These are phyloP conservation scores for Fusarium sp. DNA, from an alignment of 2,329 filamentous ascomycete genomes.

Conservation along the genomic window DNA sequence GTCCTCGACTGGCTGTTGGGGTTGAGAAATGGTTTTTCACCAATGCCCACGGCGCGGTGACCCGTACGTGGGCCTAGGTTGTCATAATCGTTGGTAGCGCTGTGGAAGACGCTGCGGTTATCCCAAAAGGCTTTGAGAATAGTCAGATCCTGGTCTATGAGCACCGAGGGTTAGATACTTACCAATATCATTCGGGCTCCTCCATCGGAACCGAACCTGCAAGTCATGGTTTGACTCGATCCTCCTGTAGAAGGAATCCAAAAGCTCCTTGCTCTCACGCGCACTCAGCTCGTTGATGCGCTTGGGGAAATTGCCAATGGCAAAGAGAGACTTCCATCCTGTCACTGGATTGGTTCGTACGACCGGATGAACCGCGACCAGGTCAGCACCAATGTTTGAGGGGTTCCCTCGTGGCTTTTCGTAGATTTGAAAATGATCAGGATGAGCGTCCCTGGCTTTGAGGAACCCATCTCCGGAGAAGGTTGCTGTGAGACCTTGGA, in stretches of 20 bases:
- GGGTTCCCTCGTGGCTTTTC: constrained; percentile 48
- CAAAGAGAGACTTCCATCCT: constrained; percentile 63
- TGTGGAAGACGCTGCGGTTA: constrained; percentile 66
- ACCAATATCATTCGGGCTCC: constrained; percentile 53
- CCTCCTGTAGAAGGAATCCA: constrained; percentile 53
- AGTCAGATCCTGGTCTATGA: background rate
- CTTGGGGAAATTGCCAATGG: constrained; percentile 54
- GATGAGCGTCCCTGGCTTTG: constrained; percentile 36
- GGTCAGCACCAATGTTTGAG: constrained; percentile 57
- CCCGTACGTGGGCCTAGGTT: constrained; percentile 60
- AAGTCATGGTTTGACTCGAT: constrained; percentile 59
- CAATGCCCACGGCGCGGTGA: constrained; percentile 63
- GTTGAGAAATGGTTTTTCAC: constrained; percentile 64
- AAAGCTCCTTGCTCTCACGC: constrained; percentile 54
- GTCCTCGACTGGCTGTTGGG: constrained; percentile 57
- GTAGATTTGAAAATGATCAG: constrained; percentile 47
- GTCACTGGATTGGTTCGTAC: constrained; percentile 70
- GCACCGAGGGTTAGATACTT: background rate
- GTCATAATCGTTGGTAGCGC: constrained; percentile 66
- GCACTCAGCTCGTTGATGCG: constrained; percentile 55
- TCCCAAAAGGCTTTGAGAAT: constrained; percentile 63
- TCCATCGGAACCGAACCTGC: constrained; percentile 59
- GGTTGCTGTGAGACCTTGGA: constrained; percentile 61
- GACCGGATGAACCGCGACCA: constrained; percentile 63
- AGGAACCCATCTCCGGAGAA: constrained; percentile 45